Evolutionary conservation across 2,329 filamentous ascomycete species (phyloP).

Genomic region (Calonectria multiphialidica): DNA sequence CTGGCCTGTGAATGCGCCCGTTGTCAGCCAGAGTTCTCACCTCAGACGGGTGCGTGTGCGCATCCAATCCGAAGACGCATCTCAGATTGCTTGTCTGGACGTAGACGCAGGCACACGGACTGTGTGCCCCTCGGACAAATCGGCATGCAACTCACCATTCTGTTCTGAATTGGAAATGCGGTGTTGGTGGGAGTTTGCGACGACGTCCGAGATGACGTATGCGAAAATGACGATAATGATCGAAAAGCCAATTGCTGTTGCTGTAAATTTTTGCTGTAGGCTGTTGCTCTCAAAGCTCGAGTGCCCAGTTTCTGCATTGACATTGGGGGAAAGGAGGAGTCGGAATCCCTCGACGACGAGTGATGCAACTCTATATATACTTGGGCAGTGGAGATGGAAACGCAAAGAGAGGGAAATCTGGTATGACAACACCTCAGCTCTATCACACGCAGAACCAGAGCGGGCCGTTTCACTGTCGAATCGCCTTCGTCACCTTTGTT

Average conservation of each 20-base stretch:
- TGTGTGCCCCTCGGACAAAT: neutral
- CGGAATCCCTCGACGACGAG: conserved; percentile 1
- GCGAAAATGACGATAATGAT: conserved; percentile 23
- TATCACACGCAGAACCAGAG: neutral
- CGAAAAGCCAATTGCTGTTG: conserved; percentile 19
- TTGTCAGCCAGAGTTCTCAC: conserved; percentile 25
- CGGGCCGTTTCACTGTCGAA: neutral
- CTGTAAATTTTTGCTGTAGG: conserved; percentile 23
- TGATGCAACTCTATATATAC: conserved; percentile 36
- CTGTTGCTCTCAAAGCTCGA: conserved; percentile 31
- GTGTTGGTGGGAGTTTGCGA: neutral
- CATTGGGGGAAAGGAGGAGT: conserved; percentile 30
- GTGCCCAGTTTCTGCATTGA: conserved; percentile 32
- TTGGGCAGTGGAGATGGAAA: conserved; percentile 5
- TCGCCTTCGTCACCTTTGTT: conserved; percentile 1
- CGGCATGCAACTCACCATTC: conserved; percentile 38
- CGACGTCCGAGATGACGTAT: conserved; percentile 15
- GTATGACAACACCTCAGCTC: neutral
- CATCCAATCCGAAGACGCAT: neutral
- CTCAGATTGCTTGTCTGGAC: neutral
- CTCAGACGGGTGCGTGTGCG: neutral
- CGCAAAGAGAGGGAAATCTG: neutral
- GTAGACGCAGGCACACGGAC: neutral
- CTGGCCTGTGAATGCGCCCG: conserved; percentile 28
- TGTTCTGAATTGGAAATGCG: conserved; percentile 32